A percentile compares a stretch with the other conserved stretches of the same genome.
Evolutionary conservation across 192 early-diverging fungal genomes (phyloP).

Genomic region (Rhizoclosmatium globosum): DNA sequence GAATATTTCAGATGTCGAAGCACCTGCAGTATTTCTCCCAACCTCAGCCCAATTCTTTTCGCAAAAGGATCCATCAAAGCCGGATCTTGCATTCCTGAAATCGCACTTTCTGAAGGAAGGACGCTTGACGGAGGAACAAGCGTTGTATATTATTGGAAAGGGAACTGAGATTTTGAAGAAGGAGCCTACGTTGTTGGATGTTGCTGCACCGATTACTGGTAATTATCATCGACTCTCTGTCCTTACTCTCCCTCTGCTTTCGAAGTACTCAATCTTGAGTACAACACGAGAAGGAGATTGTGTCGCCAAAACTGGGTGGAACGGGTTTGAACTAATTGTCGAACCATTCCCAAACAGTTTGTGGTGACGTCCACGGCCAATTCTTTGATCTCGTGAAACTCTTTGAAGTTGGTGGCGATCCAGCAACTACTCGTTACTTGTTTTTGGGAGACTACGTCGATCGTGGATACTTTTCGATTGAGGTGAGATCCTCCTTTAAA

Average conservation of each 20-base stretch:
- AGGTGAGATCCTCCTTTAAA: conserved; percentile 55
- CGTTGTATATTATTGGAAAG: conserved; percentile 84
- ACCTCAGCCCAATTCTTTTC: conserved; percentile 70
- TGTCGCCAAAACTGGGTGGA: not conserved
- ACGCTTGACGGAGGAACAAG: conserved; percentile 90
- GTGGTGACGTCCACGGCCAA: conserved; percentile 98
- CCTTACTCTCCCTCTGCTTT: not conserved
- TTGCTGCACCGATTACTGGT: conserved; percentile 94
- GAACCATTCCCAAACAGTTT: conserved; percentile 62
- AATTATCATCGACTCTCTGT: not conserved
- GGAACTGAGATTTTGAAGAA: conserved; percentile 82
- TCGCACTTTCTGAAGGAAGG: conserved; percentile 94
- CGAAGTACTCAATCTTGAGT: not conserved
- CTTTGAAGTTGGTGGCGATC: conserved; percentile 96
- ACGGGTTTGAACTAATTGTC: not conserved
- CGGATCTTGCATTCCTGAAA: conserved; percentile 85
- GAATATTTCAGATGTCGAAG: conserved; percentile 59
- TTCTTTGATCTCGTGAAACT: conserved; percentile 98
- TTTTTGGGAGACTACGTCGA: conserved; percentile 98
- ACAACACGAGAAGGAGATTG: not conserved
- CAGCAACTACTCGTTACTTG: conserved; percentile 89
- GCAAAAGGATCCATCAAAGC: conserved; percentile 72
- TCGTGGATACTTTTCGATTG: conserved; percentile 96
- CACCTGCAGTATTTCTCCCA: conserved; percentile 63
- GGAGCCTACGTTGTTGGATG: conserved; percentile 87